Percentiles rank a stretch among this genome's conserved stretches.
phyloP scores from a whole-genome alignment of 768 basidiomycete genomes.

The Collybia sp. region DNA sequence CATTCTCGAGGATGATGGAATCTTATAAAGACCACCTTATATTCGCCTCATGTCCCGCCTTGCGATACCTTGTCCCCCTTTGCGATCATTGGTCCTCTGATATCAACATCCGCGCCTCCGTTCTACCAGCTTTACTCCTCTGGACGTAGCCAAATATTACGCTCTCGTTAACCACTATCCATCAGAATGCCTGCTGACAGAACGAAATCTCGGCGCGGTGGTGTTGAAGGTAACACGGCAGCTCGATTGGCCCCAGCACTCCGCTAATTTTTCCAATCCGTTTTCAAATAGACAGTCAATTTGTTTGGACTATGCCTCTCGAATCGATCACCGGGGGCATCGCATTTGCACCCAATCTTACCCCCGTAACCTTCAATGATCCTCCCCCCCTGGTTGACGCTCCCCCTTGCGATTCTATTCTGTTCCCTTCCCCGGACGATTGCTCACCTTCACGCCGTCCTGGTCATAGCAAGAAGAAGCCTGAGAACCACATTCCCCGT shows the following conservation, averaged over 20 bases:
- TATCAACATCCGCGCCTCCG: background rate
- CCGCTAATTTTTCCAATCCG: background rate
- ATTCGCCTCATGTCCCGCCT: background rate
- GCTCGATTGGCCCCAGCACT: background rate
- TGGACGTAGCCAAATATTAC: background rate
- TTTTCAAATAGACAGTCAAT: constrained; percentile 29
- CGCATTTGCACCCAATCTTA: constrained; percentile 55
- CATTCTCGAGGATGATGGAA: background rate
- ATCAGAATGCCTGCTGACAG: constrained; percentile 43
- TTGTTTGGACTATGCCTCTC: constrained; percentile 41
- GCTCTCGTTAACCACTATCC: background rate
- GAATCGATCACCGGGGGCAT: constrained; percentile 34
- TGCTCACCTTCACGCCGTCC: constrained; percentile 33
- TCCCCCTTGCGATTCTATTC: constrained; percentile 36
- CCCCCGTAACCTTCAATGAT: constrained; percentile 50
- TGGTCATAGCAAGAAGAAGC: constrained; percentile 66
- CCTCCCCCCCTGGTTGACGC: constrained; percentile 31
- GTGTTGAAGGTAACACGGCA: constrained; percentile 29
- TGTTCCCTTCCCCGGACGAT: constrained; percentile 52
- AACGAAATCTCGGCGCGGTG: constrained; percentile 30
- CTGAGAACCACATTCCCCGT: constrained; percentile 73
- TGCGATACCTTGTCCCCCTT: background rate
- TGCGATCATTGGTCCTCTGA: background rate
- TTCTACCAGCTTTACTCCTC: background rate
- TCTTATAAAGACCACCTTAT: background rate